Conservation (phyloP, 2,329 filamentous ascomycete genomes). For the Lecanicillium sp. region DNA sequence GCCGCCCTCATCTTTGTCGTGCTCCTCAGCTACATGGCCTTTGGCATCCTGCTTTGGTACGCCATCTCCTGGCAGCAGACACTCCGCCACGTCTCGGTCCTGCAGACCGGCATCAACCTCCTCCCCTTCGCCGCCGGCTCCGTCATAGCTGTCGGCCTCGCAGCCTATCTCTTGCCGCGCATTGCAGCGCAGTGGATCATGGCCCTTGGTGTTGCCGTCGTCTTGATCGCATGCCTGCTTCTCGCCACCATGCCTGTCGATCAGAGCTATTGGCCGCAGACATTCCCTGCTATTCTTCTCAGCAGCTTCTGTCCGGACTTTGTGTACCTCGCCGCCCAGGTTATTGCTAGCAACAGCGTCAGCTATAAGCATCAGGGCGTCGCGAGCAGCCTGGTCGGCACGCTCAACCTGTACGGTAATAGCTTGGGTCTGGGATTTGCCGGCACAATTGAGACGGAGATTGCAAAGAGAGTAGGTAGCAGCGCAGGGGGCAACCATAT, state of each 20-base stretch:
- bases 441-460: conserved; percentile 22
- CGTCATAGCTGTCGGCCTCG: conserved; percentile 27
- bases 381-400: conserved; percentile 39
- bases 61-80: conserved; percentile 34
- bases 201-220: conserved; percentile 28
- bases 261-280: conserved; percentile 31
- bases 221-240: conserved; percentile 14
- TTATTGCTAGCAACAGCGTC: conserved; percentile 46
- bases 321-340: conserved; percentile 41
- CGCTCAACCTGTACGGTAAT: conserved; percentile 23
- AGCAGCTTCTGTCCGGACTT: conserved; percentile 37
- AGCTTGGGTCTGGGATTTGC: conserved; percentile 24
- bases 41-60: conserved; percentile 42
- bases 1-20: conserved; percentile 32
- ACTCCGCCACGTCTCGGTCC: conserved; percentile 30
- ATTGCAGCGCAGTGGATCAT: conserved; percentile 40
- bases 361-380: conserved; percentile 39
- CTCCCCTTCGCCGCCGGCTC: conserved; percentile 33
- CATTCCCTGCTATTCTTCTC: conserved; percentile 30
- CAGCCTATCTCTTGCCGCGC: conserved; percentile 37
- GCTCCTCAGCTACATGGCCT: conserved; percentile 37
- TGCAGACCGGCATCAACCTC: conserved; percentile 28
- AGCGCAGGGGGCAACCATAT: too few species aligned
- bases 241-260: conserved; percentile 35
- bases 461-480: neutral